These are phyloP conservation scores for Alternaria hordeiaustralica DNA, from an alignment of 2,329 filamentous ascomycete species.

Conservation along the genomic window DNA sequence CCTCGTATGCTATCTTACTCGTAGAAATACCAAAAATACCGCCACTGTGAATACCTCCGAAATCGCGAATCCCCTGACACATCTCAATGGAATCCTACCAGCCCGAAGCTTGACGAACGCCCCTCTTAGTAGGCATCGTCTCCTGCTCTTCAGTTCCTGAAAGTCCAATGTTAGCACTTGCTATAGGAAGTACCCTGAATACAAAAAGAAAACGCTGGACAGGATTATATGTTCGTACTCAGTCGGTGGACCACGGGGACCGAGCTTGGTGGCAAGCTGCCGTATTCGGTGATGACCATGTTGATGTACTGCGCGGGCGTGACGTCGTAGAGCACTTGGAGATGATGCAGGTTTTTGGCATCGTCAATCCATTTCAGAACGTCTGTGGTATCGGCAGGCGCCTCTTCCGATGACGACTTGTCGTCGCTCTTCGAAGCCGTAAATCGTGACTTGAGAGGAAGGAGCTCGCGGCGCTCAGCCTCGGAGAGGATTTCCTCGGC, in stretches of 20 bases:
- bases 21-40: background rate
- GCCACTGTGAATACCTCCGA: background rate
- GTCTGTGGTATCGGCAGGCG: constrained; percentile 31
- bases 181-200: background rate
- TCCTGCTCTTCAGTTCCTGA: constrained; percentile 21
- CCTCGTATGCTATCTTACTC: background rate
- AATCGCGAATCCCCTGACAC: background rate
- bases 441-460: constrained; percentile 39
- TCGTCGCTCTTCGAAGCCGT: constrained; percentile 33
- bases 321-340: constrained; percentile 88
- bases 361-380: constrained; percentile 48
- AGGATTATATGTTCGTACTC: constrained; percentile 45
- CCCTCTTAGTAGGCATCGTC: constrained; percentile 10
- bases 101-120: constrained; percentile 9
- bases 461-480: constrained; percentile 38
- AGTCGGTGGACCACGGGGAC: constrained; percentile 76
- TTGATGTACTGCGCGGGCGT: constrained; percentile 87
- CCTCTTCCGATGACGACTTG: constrained; percentile 26
- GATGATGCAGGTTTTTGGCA: constrained; percentile 60
- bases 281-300: constrained; percentile 90
- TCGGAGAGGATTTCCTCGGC: constrained; percentile 66
- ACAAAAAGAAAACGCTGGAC: constrained; percentile 17
- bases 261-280: constrained; percentile 82
- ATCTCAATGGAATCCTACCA: constrained; percentile 2
- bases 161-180: constrained; percentile 14